Percentiles rank a stretch among this genome's conserved stretches.
Evolutionary conservation across 257 asterid species (phyloP).

Genomic region (Salvia hispanica): DNA sequence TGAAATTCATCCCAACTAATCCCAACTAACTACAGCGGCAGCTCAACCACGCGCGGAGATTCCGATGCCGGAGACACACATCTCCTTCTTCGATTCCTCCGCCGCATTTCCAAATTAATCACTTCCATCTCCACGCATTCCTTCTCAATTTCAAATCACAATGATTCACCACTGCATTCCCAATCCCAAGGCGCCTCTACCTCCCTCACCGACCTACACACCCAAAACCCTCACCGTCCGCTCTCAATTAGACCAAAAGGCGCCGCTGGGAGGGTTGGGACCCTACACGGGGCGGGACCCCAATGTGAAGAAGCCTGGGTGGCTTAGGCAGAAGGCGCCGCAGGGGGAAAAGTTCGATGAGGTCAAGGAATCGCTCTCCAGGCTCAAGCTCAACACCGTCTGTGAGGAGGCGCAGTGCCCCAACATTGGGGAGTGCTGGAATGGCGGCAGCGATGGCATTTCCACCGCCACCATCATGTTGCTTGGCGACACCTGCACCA

Average conservation of each 20-base stretch:
- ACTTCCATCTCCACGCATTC: not conserved
- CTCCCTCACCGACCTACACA: conserved; percentile 33
- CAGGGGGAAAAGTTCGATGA: conserved; percentile 86
- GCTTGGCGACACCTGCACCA: conserved; percentile 94
- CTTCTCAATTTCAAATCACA: not conserved
- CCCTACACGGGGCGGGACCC: conserved; percentile 88
- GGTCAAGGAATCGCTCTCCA: conserved; percentile 78
- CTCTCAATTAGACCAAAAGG: conserved; percentile 38
- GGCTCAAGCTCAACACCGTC: conserved; percentile 82
- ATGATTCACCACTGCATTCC: conserved; percentile 59
- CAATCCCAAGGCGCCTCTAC: conserved; percentile 34
- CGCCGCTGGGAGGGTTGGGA: conserved; percentile 53
- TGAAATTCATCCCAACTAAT: no score
- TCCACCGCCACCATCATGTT: conserved; percentile 96
- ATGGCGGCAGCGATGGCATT: conserved; percentile 96
- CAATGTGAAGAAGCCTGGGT: conserved; percentile 71
- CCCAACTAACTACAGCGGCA: conserved; percentile 26
- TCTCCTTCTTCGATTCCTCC: conserved; percentile 30
- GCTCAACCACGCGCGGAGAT: conserved; percentile 38
- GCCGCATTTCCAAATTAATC: conserved; percentile 28
- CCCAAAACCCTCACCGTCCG: conserved; percentile 35
- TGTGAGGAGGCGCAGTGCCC: conserved; percentile 99
- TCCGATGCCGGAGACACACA: conserved; percentile 34
- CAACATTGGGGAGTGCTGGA: conserved; percentile 97
- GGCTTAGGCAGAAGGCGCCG: conserved; percentile 96